Base-by-base conservation (phyloP, 2,329 filamentous ascomycete species). In the Fonsecaea multimorphosa region DNA sequence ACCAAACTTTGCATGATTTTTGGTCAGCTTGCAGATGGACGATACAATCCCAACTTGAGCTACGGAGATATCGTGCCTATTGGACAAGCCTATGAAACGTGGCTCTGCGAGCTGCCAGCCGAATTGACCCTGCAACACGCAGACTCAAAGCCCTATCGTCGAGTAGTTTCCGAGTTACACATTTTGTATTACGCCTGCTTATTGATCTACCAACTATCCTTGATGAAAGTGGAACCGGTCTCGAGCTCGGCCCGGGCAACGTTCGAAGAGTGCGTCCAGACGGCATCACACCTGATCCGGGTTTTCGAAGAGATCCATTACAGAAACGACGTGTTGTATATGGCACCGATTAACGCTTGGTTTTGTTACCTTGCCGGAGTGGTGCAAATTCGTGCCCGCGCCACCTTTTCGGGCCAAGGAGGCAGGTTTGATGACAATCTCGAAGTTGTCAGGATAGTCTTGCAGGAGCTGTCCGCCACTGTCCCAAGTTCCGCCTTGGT, bases 1-100 rank as follows among this genome's bases (percentile, higher is more conserved):
- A 65, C 63, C 51, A 60, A 95, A 99, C 80, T 99, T 98, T 73
- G 95, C 90, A 78, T 99, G 95, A 79, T 99, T 95, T 71, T 90
- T 88, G 58, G 58, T 46, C 51, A 40, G 58, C 63, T 65, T 40
- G 63, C 34, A 11, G 58, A 65, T 14, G 63, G 34, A 34, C 58
- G 58, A 61, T 61, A 61, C 38, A 49, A 52, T 57, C 57, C 63
- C 24, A 62, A 36, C 38, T 53, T 56, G 49, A 36, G 19, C 56
- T 36, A 64, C 16, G 46, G n/a, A 44, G 55, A 60, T 53, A 58
- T 59, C 11, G 34, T 27, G 24, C 19, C 40, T 44, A 64, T 64
- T 36, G 62, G 56, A 40, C 27, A 64, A 38, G 62, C 62, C 44
- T 44, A 60, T 36, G 36, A 55, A 32, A 53, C 27, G 1, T 64